Conservation (phyloP, 139 green algal species). For the Bryopsis sp. region DNA sequence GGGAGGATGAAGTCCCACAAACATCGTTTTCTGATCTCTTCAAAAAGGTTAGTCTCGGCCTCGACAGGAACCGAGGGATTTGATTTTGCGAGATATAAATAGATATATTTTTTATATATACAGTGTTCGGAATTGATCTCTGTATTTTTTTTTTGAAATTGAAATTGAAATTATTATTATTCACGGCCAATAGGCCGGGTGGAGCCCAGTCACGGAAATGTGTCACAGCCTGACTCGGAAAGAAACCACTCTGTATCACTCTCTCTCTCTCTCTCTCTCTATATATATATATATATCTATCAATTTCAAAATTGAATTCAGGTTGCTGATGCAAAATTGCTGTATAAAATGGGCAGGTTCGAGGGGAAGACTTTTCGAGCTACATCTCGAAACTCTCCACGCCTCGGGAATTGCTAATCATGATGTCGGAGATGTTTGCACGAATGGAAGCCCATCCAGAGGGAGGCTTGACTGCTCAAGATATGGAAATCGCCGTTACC, state of each 20-base stretch:
- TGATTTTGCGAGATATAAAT: background rate
- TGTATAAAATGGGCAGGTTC: constrained; percentile 35
- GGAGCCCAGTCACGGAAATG: too few species aligned
- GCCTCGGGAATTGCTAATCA: constrained; percentile 83
- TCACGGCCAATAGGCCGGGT: too few species aligned
- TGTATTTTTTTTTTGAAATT: too few species aligned
- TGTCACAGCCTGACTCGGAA: too few species aligned
- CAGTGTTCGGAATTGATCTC: too few species aligned
- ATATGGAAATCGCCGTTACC: constrained; percentile 82
- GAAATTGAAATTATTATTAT: too few species aligned
- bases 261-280: too few species aligned
- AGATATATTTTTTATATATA: too few species aligned
- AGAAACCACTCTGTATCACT: too few species aligned
- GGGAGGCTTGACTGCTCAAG: constrained; percentile 64
- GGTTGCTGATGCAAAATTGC: background rate
- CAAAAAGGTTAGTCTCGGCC: constrained; percentile 44
- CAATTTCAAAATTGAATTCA: constrained; percentile 4
- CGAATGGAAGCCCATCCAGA: constrained; percentile 78
- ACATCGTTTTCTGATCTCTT: constrained; percentile 73
- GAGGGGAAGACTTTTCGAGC: constrained; percentile 69
- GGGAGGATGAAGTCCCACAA: background rate
- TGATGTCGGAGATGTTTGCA: constrained; percentile 84
- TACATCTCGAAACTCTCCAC: constrained; percentile 77
- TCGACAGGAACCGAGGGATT: background rate
- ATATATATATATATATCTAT: background rate